Base-by-base conservation (phyloP, 371 early-diverging fungal genomes). In the Rhizopus delemar region DNA sequence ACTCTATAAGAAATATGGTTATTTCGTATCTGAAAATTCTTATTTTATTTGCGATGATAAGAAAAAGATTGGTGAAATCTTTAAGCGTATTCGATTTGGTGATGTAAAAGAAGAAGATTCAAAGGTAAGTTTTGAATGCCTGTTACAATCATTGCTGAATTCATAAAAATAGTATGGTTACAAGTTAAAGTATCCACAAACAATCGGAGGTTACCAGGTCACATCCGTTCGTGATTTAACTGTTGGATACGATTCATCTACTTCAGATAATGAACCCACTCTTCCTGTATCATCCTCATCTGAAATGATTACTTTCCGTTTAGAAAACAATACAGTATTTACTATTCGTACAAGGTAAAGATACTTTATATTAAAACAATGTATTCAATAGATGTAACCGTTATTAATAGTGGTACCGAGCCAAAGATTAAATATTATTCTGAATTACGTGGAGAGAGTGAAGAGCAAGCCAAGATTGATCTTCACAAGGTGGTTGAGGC, bases 371-470 rank as follows among this genome's bases (percentile, higher is more conserved):
- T 11, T 52, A 3, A 22, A 32, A 35, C 35, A 33, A 12, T 41
- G 15, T 11, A 9, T 50, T 56, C 4, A 57, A 22, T 0, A 22
- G 22, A 22, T 22, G 22, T 22, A 11, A 48, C 38, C 22, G 48
- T 41, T 56, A 22, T 22, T 41, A 64, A 49, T 57, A 80, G 88
- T 58, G 97, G 97, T 12, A 97, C 97, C 3, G 97, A 96, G 69
- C 96, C 97, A 52, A 96, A 97, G 73, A 90, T 97, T 75, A 97
- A 97, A 74, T 97, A 91, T 69, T 97, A 97, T 62, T 80, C 87
- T 31, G 98, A 96, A 64, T 79, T 91, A 38, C 78, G 84, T 38
- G 88, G 87, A 12, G 56, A 66, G 7, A 65, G 61, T 13, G 82
- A 82, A 58, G 78, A 71, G 13, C 75, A 85, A 62, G 84, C 84